Evolutionary conservation across 805 yeast species (phyloP).

Genomic region (Saccharomycopsis amapae): DNA sequence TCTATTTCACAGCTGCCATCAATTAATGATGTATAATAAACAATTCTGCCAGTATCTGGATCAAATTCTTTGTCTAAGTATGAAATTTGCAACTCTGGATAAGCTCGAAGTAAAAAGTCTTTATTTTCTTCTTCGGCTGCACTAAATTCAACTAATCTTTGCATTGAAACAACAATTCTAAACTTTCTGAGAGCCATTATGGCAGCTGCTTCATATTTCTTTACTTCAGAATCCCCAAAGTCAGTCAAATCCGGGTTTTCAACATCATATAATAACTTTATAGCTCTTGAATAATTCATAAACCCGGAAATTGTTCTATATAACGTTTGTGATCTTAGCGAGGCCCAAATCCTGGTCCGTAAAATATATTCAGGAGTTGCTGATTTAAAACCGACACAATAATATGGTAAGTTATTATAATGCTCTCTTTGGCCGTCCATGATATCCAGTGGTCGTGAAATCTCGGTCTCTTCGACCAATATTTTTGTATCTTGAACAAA

Average conservation of each 20-base stretch:
- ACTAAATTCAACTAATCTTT: conserved; percentile 45
- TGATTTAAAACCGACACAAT: conserved; percentile 57
- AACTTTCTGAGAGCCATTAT: conserved; percentile 56
- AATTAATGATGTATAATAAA: conserved; percentile 56
- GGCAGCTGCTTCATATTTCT: conserved; percentile 27
- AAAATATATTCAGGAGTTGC: conserved; percentile 51
- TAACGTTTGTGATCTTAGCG: conserved; percentile 64
- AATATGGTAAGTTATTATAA: conserved; percentile 48
- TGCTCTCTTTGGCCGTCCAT: conserved; percentile 36
- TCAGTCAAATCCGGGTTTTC: conserved; percentile 42
- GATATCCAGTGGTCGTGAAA: conserved; percentile 20
- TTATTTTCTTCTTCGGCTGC: conserved; percentile 52
- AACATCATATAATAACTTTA: conserved; percentile 53
- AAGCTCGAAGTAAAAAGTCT: conserved; percentile 53
- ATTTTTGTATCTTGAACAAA: conserved; percentile 62
- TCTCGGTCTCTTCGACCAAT: conserved; percentile 43
- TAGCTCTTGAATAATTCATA: conserved; percentile 60
- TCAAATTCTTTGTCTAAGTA: conserved; percentile 48
- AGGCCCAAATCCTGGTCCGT: conserved; percentile 73
- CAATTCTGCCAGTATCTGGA: conserved; percentile 18
- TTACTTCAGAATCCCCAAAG: conserved; percentile 20
- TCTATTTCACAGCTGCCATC: conserved; percentile 63
- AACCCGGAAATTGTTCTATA: conserved; percentile 71
- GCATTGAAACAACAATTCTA: conserved; percentile 60
- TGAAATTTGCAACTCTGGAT: conserved; percentile 60